Evolutionary conservation across 2,329 filamentous ascomycete genomes (phyloP).

Genomic region (Ceratocystis cacaofunesta): DNA sequence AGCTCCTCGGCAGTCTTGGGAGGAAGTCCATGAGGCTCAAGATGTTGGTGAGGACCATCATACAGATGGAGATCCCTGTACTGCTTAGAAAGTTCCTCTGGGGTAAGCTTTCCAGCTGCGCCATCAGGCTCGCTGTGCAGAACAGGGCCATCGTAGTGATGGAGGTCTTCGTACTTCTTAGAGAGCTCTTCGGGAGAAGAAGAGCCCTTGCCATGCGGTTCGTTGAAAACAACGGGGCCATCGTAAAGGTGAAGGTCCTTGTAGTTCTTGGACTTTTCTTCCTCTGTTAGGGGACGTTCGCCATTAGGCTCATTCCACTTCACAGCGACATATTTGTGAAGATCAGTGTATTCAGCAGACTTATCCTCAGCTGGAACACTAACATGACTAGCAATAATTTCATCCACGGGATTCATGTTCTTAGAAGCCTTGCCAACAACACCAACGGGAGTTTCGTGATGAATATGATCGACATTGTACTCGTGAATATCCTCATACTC

Average conservation of each 20-base stretch:
- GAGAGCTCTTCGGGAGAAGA: constrained; percentile 24
- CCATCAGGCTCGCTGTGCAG: constrained; percentile 24
- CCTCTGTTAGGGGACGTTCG: constrained; percentile 21
- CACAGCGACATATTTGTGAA: constrained; percentile 23
- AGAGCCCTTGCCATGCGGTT: constrained; percentile 18
- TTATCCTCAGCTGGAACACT: background rate
- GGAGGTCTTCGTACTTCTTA: constrained; percentile 26
- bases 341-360: constrained; percentile 10
- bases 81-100: constrained; percentile 22
- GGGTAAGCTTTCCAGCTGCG: constrained; percentile 16
- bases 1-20: constrained; percentile 23
- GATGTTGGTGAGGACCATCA: constrained; percentile 20
- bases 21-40: constrained; percentile 16
- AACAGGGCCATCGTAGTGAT: constrained; percentile 23
- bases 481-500: constrained; percentile 28
- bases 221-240: constrained; percentile 20
- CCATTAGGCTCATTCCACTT: constrained; percentile 27
- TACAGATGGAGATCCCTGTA: constrained; percentile 26
- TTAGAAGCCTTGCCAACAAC: constrained; percentile 6
- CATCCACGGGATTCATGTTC: constrained; percentile 26
- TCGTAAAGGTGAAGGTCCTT: constrained; percentile 29
- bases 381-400: constrained; percentile 24
- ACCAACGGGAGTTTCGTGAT: constrained; percentile 7
- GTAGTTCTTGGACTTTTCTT: constrained; percentile 27
- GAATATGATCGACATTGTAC: constrained; percentile 25